A percentile compares a stretch with the other conserved stretches of the same genome.
Evolutionary conservation across 2,329 filamentous ascomycete genomes (phyloP).

Genomic region (Plectosphaerella plurivora): DNA sequence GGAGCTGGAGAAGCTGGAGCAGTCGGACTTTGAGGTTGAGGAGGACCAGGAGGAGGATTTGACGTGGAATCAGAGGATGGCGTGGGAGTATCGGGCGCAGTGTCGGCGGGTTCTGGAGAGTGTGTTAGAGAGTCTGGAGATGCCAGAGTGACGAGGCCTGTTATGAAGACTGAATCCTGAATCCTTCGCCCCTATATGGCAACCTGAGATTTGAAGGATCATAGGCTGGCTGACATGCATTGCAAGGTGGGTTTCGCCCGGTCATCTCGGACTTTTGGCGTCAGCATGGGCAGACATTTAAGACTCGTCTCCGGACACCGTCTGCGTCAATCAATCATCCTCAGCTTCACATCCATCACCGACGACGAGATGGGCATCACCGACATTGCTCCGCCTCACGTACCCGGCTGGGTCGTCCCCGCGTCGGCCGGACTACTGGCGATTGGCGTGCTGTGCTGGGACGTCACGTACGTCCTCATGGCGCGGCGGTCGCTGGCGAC

Average conservation of each 20-base stretch:
- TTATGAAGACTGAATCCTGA: too few relatives aligned
- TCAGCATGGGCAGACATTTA: background rate
- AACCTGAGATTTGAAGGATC: background rate
- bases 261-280: background rate
- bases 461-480: constrained; percentile 41
- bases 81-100: constrained; percentile 41
- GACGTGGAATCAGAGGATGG: constrained; percentile 43
- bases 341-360: background rate
- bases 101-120: constrained; percentile 43
- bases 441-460: constrained; percentile 33
- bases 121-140: constrained; percentile 33
- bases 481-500: constrained; percentile 38
- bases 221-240: background rate
- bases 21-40: constrained; percentile 38
- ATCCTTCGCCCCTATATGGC: background rate
- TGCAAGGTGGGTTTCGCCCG: background rate
- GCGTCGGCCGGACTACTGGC: constrained; percentile 28
- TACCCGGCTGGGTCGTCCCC: constrained; percentile 30
- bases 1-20: constrained; percentile 39
- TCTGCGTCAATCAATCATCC: too few relatives aligned
- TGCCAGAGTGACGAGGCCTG: background rate
- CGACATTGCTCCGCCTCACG: constrained; percentile 4
- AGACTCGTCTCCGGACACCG: background rate
- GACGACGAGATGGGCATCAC: constrained; percentile 1
- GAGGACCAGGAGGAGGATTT: constrained; percentile 30